Base-by-base conservation (phyloP, 192 early-diverging fungal species). In the Gonapodya prolifera region DNA sequence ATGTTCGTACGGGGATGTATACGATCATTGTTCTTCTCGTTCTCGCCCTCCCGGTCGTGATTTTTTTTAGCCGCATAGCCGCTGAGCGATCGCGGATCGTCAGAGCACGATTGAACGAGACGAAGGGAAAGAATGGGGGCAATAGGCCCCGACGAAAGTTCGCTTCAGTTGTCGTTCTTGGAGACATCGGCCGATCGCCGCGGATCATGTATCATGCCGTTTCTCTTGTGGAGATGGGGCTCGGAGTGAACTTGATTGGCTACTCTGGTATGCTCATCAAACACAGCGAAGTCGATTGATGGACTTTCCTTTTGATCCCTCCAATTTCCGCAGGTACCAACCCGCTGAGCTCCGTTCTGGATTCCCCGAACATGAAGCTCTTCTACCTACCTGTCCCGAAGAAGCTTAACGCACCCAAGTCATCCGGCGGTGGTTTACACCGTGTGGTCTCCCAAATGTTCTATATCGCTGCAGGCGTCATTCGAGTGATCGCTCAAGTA, bases 201-300 rank as follows among this genome's bases (percentile, higher is more conserved):
- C 89, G 96, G n/a, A 98, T 96, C 91, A 88, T 92, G 75, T 90
- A 94, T 78, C 97, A 99, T 82, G 94, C 94, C 35, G 78, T 92
- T 2, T 92, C 92, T 31, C 84, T 97, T 36, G 88, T 90, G 1
- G 78, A 83, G 34, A 84, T 83, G 1, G 92, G 92, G 0, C 89
- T 86, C 76, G 77, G 69, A n/a, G 94, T 98, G 18, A 88, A 94
- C 78, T 76, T 98, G 35, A 87, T 98, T 75, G 95, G 94, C 8
- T 98, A 96, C 79, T 78, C 80, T 1, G 94, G 91, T 83, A 85
- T 81, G 69, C 70, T 61, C 45, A 61, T 61, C 45, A 61, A 23
- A 61, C 45, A 8, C 23, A 61, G 45, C 23, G 23, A 61, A 61
- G 45, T 16, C 8, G 45, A 61, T 16, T 16, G 8, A 61, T 61